Evolutionary conservation across 208 protist genomes (phyloP).

Genomic region (Trypanosomatidae sp.): DNA sequence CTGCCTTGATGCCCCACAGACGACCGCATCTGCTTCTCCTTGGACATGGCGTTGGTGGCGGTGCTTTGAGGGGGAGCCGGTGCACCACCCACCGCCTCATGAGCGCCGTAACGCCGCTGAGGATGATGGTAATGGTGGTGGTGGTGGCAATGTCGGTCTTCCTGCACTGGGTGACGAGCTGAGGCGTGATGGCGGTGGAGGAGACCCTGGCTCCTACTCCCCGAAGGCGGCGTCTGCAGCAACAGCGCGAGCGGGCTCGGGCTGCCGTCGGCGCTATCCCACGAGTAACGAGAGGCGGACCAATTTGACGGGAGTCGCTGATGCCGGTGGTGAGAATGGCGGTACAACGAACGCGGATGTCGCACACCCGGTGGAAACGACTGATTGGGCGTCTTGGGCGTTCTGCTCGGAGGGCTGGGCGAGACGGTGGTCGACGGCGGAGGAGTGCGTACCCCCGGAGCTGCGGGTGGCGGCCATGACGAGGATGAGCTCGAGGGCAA

Average conservation of each 20-base stretch:
- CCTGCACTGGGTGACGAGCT: neutral
- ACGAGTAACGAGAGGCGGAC: neutral
- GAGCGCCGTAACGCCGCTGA: neutral
- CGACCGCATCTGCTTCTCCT: neutral
- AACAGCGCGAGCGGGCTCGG: slow-evolving; percentile 3
- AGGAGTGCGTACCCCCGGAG: neutral
- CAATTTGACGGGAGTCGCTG: neutral
- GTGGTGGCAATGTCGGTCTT: neutral
- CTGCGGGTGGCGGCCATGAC: neutral
- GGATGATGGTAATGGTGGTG: neutral
- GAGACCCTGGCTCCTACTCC: neutral
- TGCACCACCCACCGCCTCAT: neutral
- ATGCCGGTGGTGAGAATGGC: neutral
- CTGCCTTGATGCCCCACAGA: neutral
- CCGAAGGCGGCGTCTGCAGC: neutral
- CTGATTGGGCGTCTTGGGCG: neutral
- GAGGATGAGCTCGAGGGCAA: neutral
- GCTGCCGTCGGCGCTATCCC: neutral
- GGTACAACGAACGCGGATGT: neutral
- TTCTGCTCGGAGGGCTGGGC: neutral
- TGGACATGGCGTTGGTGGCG: neutral
- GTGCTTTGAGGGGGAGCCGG: neutral
- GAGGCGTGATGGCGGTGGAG: neutral
- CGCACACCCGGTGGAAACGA: neutral
- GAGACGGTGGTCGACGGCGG: neutral